These are phyloP conservation scores for Colletotrichum orchidophilum DNA, from an alignment of 2,329 filamentous ascomycete genomes.

Conservation along the genomic window DNA sequence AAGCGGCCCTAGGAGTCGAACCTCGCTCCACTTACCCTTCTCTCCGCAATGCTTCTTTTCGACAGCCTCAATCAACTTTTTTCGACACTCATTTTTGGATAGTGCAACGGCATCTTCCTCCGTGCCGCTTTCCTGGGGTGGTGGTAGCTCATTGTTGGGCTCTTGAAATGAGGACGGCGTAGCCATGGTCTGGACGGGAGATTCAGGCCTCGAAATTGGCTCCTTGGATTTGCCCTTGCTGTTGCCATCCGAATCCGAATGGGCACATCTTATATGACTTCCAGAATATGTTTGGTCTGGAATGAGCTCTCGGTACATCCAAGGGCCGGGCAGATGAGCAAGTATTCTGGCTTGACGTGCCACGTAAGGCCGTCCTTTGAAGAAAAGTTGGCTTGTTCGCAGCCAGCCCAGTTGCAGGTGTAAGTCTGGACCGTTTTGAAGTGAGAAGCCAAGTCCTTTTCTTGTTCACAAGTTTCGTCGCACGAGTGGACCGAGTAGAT, in stretches of 20 bases:
- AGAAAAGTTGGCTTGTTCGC: constrained; percentile 46
- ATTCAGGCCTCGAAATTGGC: constrained; percentile 31
- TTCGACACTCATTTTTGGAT: constrained; percentile 48
- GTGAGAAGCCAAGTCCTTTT: constrained; percentile 39
- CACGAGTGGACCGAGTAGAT: constrained; percentile 42
- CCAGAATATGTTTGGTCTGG: constrained; percentile 44
- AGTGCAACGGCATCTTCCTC: constrained; percentile 40
- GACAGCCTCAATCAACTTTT: constrained; percentile 45
- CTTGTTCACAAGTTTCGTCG: constrained; percentile 37
- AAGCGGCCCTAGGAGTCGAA: too few relatives aligned
- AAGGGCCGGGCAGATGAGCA: constrained; percentile 51
- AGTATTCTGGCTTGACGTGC: constrained; percentile 55
- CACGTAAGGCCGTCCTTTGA: constrained; percentile 50
- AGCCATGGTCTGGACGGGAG: not conserved
- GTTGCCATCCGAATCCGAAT: constrained; percentile 38
- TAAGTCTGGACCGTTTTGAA: constrained; percentile 42
- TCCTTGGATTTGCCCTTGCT: constrained; percentile 7
- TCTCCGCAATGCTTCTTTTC: constrained; percentile 46
- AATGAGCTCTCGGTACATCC: constrained; percentile 51
- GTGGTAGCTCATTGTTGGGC: not conserved
- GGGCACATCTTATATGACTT: constrained; percentile 49
- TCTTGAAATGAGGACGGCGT: not conserved
- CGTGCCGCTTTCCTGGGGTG: not conserved
- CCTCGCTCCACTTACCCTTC: constrained; percentile 35
- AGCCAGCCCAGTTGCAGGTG: constrained; percentile 52